Evolutionary conservation across 768 basidiomycete species (phyloP).

Genomic region (Pleurotus cornucopiae): DNA sequence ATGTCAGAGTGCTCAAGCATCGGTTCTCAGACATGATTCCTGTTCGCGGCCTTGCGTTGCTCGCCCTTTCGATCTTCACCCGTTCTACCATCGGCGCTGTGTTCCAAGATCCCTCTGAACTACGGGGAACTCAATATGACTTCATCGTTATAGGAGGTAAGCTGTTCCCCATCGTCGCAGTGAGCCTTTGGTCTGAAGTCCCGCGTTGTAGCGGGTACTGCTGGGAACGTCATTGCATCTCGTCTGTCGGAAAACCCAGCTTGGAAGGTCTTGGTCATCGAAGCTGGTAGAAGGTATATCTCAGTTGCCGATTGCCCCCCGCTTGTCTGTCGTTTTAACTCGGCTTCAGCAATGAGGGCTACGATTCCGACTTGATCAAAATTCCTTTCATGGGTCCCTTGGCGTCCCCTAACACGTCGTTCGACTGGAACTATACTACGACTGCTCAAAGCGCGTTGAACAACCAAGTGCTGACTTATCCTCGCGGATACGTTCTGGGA

Average conservation of each 20-base stretch:
- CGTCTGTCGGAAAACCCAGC: neutral
- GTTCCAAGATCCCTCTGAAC: neutral
- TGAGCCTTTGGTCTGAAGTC: too few relatives aligned
- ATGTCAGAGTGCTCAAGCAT: neutral
- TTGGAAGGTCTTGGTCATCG: conserved; percentile 3
- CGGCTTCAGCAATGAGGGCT: conserved; percentile 14
- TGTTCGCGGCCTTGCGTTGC: neutral
- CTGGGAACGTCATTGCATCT: conserved; percentile 3
- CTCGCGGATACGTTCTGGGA: conserved; percentile 26
- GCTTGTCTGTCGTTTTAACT: neutral
- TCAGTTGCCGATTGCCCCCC: neutral
- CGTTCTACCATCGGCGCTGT: neutral
- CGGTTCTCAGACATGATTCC: neutral
- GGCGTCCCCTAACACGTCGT: conserved; percentile 12
- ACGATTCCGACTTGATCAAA: conserved; percentile 6
- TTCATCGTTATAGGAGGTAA: conserved; percentile 7
- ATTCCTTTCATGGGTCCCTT: conserved; percentile 15
- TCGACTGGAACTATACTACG: conserved; percentile 33
- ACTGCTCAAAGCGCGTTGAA: conserved; percentile 24
- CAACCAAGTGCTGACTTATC: conserved; percentile 19
- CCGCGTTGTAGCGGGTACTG: neutral
- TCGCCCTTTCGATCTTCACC: neutral
- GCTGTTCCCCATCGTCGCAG: neutral
- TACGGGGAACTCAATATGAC: neutral
- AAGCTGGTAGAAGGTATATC: conserved; percentile 1